Percentiles rank a stretch among this genome's conserved stretches.
Evolutionary conservation across 2,329 filamentous ascomycete species (phyloP).

Genomic region (Dactylellina leptospora): DNA sequence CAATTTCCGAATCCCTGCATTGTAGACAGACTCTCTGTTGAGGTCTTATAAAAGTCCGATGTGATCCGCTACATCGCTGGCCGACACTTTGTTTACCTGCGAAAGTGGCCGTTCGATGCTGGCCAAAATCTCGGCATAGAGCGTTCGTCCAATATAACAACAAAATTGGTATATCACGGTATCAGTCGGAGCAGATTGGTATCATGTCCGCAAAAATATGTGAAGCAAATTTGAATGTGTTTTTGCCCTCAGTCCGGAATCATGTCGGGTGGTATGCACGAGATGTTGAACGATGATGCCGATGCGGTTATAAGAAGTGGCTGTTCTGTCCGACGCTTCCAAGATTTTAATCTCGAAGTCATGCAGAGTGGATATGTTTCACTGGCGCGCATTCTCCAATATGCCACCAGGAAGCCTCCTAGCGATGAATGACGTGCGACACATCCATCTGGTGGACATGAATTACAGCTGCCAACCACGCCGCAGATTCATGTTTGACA

Average conservation of each 20-base stretch:
- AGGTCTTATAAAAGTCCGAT: conserved; percentile 43
- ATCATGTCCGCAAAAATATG: conserved; percentile 10
- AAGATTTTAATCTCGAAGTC: background rate
- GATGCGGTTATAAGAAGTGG: conserved; percentile 15
- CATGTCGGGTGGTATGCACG: conserved; percentile 33
- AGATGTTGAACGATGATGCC: conserved; percentile 28
- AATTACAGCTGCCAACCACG: too few species aligned
- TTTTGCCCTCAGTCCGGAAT: too few species aligned
- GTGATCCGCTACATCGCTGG: conserved; percentile 26
- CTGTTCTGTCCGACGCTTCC: conserved; percentile 9
- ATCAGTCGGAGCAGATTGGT: conserved; percentile 26
- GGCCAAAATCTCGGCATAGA: conserved; percentile 8
- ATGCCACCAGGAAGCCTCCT: too few species aligned
- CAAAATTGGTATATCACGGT: conserved; percentile 36
- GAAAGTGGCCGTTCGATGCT: conserved; percentile 51
- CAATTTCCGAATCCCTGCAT: conserved; percentile 40
- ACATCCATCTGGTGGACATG: too few species aligned
- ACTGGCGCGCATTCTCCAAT: background rate
- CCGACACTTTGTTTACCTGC: conserved; percentile 16
- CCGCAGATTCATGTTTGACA: too few species aligned
- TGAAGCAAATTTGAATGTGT: background rate
- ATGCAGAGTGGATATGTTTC: background rate
- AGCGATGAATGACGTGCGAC: too few species aligned
- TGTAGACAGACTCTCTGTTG: conserved; percentile 29
- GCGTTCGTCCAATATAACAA: conserved; percentile 49